Evolutionary conservation across 1,284 basidiomycete species (phyloP), one percentile per base, ranked within the genome.

Genomic region (Amylostereum chailletii): DNA sequence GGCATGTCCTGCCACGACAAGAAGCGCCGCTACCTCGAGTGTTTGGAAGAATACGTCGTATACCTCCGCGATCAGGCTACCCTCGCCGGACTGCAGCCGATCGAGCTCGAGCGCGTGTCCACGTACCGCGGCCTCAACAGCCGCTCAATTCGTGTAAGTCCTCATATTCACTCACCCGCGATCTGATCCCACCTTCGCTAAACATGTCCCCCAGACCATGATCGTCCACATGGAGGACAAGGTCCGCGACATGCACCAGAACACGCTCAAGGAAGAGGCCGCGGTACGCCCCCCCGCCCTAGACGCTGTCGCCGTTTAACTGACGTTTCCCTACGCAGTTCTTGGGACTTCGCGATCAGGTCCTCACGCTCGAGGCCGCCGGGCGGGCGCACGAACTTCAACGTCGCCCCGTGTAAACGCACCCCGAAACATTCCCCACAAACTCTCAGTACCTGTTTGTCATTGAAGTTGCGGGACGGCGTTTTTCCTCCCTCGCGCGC

Each of bases 1-100:
- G 70, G 71, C 10, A 83, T 87, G 50, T 81, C 84, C 3, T 81
- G 81, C 4, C 85, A 87, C 57, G 84, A 87, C 57, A 86, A 86
- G 61, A 87, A 86, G 57, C 67, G 84, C 1, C 72, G 81, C 53
- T 85, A 86, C 57, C 69, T 87, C 29, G 81, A 83, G 57, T 82
- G 79, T 56, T 63, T 88, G 4, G 84, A 87, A 56, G 72, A 81
- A 50, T 87, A 87, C 60, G 75, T 86, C 19, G 57, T 72, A 27
- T 83, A 77, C 58, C 66, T 86, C 9, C 80, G 83, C 55, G 72
- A 82, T 34, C 78, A 83, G 53, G 67, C 83, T 37, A 64, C 66
- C 0, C 68, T 78, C 37, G 64, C 79, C 9, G 75, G 76, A 2
- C 63, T 70, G 0, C 59, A 68, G 0, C 79, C 82, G 0, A 62